phyloP scores from a whole-genome alignment of 495 filamentous ascomycete species.

The Penicillium odoratum region DNA sequence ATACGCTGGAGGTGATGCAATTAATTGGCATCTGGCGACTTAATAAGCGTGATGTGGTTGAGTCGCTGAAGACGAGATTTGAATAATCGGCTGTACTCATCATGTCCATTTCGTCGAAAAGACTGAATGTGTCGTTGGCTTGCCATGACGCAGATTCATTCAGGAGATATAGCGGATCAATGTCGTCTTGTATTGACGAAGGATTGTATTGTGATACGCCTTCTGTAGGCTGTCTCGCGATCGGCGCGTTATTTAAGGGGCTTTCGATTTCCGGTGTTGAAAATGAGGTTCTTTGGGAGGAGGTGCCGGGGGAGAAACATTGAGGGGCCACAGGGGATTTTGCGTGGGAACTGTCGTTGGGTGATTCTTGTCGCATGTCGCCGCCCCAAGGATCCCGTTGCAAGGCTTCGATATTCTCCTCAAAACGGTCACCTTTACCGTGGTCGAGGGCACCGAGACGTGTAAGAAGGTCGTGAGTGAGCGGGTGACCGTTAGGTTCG shows the following conservation, averaged over 20 bases:
- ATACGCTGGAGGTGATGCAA: neutral
- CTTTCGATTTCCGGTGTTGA: too few species aligned
- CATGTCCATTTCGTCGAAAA: neutral
- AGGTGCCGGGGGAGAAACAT: too few species aligned
- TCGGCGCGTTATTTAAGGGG: too few species aligned
- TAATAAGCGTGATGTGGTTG: neutral
- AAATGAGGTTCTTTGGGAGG: too few species aligned
- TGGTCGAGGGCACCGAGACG: neutral
- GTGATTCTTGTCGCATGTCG: neutral
- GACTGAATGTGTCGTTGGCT: neutral
- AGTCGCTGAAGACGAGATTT: neutral
- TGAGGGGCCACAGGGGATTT: neutral
- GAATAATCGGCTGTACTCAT: neutral
- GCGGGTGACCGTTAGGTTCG: neutral
- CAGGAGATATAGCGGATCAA: neutral
- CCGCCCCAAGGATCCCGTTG: neutral
- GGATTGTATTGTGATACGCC: too few species aligned
- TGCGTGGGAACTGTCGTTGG: neutral
- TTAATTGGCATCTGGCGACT: neutral
- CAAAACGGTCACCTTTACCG: neutral
- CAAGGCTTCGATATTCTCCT: neutral
- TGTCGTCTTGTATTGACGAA: neutral
- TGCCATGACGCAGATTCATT: neutral
- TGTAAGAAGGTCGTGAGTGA: neutral
- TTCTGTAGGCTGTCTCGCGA: too few species aligned